A percentile compares a stretch with the other conserved stretches of the same genome.
Evolutionary conservation across 352 stramenopile genomes (phyloP).

Genomic region (Pythium aquatile): DNA sequence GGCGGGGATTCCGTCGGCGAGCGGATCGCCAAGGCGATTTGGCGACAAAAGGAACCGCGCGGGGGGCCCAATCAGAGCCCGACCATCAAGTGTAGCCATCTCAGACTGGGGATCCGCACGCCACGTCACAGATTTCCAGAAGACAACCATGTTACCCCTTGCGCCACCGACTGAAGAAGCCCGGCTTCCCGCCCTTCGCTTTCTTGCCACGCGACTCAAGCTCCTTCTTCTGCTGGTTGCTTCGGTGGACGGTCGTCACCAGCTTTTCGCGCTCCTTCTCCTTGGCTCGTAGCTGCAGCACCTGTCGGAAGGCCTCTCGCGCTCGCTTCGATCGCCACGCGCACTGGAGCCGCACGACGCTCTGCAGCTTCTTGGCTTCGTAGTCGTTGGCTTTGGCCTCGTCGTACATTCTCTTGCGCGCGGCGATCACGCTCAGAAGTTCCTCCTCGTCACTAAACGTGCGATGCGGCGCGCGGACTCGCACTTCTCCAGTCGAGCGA

Average conservation of each 20-base stretch:
- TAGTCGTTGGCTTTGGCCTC: constrained; percentile 33
- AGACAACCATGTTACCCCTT: neutral
- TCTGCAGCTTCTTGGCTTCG: constrained; percentile 46
- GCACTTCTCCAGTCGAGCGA: constrained; percentile 43
- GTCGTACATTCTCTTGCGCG: constrained; percentile 40
- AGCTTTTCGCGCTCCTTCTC: constrained; percentile 55
- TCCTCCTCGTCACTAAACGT: constrained; percentile 30
- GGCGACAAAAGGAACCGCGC: constrained; percentile 1
- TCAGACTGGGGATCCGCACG: neutral
- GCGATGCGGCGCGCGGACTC: constrained; percentile 30
- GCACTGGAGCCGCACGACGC: constrained; percentile 69
- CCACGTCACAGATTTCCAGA: constrained; percentile 1
- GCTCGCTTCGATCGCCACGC: constrained; percentile 72
- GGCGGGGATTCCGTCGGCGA: no score
- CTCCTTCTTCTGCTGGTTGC: constrained; percentile 25
- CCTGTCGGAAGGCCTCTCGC: constrained; percentile 48
- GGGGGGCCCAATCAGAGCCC: neutral
- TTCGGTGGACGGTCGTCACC: constrained; percentile 27
- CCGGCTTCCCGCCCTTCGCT: neutral
- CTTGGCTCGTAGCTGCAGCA: constrained; percentile 59
- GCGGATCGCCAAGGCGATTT: neutral
- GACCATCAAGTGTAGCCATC: neutral
- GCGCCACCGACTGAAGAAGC: constrained; percentile 26
- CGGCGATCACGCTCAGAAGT: constrained; percentile 38
- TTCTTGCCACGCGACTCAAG: constrained; percentile 17